Evolutionary conservation across 73 alveolate species (phyloP), one percentile per base, ranked within the genome.

Genomic region (Tetrahymena borealis): DNA sequence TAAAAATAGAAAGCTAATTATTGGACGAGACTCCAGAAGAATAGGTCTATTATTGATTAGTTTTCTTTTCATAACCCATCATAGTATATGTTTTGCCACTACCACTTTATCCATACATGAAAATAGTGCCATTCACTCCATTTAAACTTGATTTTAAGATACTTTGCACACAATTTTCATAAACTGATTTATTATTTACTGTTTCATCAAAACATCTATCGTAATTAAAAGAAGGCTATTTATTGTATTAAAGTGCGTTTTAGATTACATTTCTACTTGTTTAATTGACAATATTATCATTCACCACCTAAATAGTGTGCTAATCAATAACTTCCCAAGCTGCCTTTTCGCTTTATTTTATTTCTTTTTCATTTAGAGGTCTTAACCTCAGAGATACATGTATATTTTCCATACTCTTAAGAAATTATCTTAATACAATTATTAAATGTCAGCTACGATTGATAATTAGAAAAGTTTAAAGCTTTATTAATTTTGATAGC

Each of bases 51-150:
- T 60, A 16, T 10, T 32, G 28, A 28, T 5, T 91, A 11, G 24
- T 11, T 16, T 91, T 78, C 33, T 78, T 78, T 16, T 35, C 77
- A 24, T 91, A 78, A 41, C 96, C 96, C 35, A 94, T 78, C 96
- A 94, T 94, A 9, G 96, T 94, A 91, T 91, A 94, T 1, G 96
- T 96, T 43, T 93, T 94, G 33, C 96, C 98, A 79, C 98, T 94
- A 9, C 96, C 94, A 33, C 94, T 94, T 91, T 95, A 91, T 15
- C 96, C 96, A 94, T 95, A 91, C 79, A 96, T 37, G 78, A 94
- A 94, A 15, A 95, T 39, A 7, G 95, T 95, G n/a, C 92, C 95
- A 77, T 95, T 95, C 5, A 91, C 90, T 78, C 96, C 95, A 40
- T 95, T 94, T 39, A 94, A 79, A 24, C 96, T 40, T 39, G 94